Conservation (phyloP, 2,329 filamentous ascomycete genomes). For the Penicillium sp. region DNA sequence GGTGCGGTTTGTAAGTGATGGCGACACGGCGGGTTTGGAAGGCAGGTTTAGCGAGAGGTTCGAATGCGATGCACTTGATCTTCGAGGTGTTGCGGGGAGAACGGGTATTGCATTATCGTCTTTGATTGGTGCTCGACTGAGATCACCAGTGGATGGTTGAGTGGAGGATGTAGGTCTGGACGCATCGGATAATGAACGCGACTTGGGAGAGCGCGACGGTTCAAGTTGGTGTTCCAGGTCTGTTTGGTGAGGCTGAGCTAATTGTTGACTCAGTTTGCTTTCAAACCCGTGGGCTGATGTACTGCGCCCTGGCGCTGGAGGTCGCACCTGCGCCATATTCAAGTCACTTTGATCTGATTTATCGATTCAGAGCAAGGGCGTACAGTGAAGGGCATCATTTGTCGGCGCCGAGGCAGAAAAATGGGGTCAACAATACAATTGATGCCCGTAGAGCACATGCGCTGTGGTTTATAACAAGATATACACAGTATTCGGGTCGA, state of each 20-base stretch:
- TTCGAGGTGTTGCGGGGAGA: slow-evolving; percentile 69
- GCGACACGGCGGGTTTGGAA: slow-evolving; percentile 49
- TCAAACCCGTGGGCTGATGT: slow-evolving; percentile 29
- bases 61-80: slow-evolving; percentile 62
- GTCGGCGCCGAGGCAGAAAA: neutral
- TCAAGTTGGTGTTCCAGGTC: slow-evolving; percentile 18
- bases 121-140: slow-evolving; percentile 57
- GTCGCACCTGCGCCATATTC: slow-evolving; percentile 24
- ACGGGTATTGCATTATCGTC: slow-evolving; percentile 62
- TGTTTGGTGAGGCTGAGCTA: slow-evolving; percentile 28
- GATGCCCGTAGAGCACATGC: neutral
- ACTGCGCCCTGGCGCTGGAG: slow-evolving; percentile 23
- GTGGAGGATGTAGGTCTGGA: slow-evolving; percentile 59
- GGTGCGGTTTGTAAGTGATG: slow-evolving; percentile 56
- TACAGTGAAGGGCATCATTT: slow-evolving; percentile 4
- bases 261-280: slow-evolving; percentile 41
- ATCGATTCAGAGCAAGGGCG: slow-evolving; percentile 7
- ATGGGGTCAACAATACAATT: neutral
- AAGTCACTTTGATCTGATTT: slow-evolving; percentile 8
- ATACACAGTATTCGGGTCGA: neutral
- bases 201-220: slow-evolving; percentile 47
- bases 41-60: slow-evolving; percentile 72
- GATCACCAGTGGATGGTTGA: slow-evolving; percentile 59
- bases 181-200: slow-evolving; percentile 66
- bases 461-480: neutral